These are phyloP conservation scores for Litchi chinensis DNA, from an alignment of 345 rosid genomes.

Conservation along the genomic window DNA sequence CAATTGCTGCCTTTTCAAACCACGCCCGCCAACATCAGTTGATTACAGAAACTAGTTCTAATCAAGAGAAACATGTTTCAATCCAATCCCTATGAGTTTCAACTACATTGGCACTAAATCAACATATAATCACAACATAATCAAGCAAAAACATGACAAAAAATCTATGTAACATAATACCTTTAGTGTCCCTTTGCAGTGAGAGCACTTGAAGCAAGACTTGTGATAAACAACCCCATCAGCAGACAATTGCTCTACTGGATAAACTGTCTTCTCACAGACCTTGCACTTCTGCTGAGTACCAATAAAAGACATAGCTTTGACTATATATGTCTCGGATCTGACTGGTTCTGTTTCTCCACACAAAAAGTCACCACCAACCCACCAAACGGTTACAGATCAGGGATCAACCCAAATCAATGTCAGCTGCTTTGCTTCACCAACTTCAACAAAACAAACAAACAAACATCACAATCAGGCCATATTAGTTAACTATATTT, in stretches of 20 bases:
- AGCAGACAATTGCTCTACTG: conserved; percentile 86
- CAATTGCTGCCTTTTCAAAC: neutral
- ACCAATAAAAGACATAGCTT: conserved; percentile 86
- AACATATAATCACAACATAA: neutral
- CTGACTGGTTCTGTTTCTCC: conserved; percentile 18
- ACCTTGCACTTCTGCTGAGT: conserved; percentile 97
- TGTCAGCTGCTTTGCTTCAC: neutral
- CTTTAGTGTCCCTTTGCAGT: conserved; percentile 93
- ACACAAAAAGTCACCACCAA: conserved; percentile 11
- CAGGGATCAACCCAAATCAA: conserved; percentile 2
- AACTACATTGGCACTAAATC: neutral
- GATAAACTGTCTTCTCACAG: conserved; percentile 96
- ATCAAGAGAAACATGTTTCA: neutral
- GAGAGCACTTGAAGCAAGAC: conserved; percentile 93
- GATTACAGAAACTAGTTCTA: neutral
- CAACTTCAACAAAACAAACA: neutral
- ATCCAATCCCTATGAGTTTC: neutral
- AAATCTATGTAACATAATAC: conserved; percentile 30
- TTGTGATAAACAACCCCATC: conserved; percentile 92
- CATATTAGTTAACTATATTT: neutral
- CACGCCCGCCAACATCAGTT: neutral
- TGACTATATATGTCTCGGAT: conserved; percentile 16
- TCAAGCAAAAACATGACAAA: neutral
- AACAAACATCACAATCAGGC: conserved; percentile 6
- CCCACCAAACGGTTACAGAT: neutral